Conservation (phyloP, 768 basidiomycete species). For the Psilocybe sp. region DNA sequence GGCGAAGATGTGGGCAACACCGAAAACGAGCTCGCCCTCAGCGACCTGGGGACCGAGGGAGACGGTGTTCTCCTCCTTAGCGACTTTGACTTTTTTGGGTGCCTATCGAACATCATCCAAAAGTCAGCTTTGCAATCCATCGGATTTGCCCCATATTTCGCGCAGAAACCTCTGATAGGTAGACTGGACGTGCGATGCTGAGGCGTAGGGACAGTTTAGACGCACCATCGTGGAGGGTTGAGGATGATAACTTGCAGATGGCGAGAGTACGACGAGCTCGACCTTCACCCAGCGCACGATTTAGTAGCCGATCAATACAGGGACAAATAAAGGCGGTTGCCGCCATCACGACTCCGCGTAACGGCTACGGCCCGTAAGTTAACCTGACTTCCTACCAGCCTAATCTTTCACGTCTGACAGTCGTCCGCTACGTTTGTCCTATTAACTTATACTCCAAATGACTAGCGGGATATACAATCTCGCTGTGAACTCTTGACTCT, state of each 20-base stretch:
- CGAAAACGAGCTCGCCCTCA: constrained; percentile 96
- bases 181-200: constrained; percentile 1
- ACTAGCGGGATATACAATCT: too few relatives aligned
- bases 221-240: constrained; percentile 38
- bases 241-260: constrained; percentile 32
- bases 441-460: too few relatives aligned
- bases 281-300: constrained; percentile 1
- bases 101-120: constrained; percentile 58
- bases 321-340: too few relatives aligned
- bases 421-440: too few relatives aligned
- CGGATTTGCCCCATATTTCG: constrained; percentile 8
- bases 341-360: too few relatives aligned
- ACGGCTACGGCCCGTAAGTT: too few relatives aligned
- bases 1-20: constrained; percentile 98
- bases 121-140: constrained; percentile 53
- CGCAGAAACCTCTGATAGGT: constrained; percentile 1
- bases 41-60: constrained; percentile 94
- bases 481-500: too few relatives aligned
- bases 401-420: too few relatives aligned
- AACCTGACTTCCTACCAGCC: too few relatives aligned
- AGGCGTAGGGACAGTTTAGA: constrained; percentile 13
- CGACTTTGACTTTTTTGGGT: constrained; percentile 79
- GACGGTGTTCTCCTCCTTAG: constrained; percentile 80
- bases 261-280: constrained; percentile 23
- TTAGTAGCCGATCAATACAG: too few relatives aligned